Conservation (phyloP, 495 filamentous ascomycete species). For the Neurospora sp. region DNA sequence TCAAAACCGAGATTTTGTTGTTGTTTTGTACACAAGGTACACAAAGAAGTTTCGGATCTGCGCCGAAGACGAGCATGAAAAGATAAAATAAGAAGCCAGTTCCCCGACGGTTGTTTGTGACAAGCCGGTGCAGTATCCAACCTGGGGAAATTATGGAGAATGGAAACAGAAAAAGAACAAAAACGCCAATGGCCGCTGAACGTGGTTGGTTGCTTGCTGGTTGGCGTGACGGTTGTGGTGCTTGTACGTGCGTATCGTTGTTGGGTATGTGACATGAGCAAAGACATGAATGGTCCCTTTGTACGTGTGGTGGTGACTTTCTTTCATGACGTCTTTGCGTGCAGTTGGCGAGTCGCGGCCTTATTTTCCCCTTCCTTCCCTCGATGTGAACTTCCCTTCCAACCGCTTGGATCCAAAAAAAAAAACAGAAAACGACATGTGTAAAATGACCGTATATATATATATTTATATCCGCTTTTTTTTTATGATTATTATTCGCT, state of each 20-base stretch:
- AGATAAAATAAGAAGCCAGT: neutral
- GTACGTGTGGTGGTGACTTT: neutral
- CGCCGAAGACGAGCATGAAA: neutral
- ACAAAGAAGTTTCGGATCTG: neutral
- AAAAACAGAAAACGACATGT: neutral
- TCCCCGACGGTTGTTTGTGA: neutral
- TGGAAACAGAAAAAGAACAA: neutral
- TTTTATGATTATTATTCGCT: neutral
- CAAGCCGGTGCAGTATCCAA: neutral
- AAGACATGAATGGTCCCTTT: neutral
- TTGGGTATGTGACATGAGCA: neutral
- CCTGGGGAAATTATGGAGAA: neutral
- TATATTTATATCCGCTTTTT: neutral
- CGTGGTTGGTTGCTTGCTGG: neutral
- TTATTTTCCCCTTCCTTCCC: neutral
- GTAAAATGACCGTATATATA: neutral
- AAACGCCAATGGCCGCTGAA: neutral
- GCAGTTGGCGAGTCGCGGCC: neutral
- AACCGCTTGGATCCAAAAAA: neutral
- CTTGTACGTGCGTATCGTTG: neutral
- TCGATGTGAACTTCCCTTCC: neutral
- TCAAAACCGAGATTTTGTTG: neutral
- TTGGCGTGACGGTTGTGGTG: neutral
- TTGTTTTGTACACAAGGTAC: neutral
- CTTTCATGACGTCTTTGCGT: conserved; percentile 6